phyloP scores from a whole-genome alignment of 805 yeast genomes.

The Candida glaebosa region DNA sequence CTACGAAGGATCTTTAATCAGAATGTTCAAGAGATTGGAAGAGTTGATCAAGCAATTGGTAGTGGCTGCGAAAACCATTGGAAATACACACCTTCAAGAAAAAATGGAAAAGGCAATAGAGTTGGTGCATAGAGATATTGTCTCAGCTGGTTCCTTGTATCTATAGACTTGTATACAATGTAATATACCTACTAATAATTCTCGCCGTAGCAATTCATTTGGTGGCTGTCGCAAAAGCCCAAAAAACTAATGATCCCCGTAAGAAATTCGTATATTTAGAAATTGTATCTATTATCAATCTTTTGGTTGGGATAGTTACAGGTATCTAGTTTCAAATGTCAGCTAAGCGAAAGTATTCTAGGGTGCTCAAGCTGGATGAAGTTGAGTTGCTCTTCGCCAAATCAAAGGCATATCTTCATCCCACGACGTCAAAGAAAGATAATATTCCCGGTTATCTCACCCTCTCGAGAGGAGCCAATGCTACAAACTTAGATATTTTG shows the following conservation, averaged over 20 bases:
- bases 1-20: constrained; percentile 92
- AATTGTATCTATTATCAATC: no score
- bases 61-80: constrained; percentile 91
- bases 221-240: background rate
- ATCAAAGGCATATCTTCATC: constrained; percentile 80
- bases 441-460: constrained; percentile 77
- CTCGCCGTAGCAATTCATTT: background rate
- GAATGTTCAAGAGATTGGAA: constrained; percentile 92
- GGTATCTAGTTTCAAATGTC: background rate
- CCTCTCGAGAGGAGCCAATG: constrained; percentile 51
- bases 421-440: constrained; percentile 67
- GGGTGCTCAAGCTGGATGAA: constrained; percentile 19
- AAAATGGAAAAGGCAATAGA: constrained; percentile 86
- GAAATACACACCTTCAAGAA: constrained; percentile 78
- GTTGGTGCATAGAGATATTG: constrained; percentile 91
- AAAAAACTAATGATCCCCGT: background rate
- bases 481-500: constrained; percentile 52
- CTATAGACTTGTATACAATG: constrained; percentile 25
- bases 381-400: constrained; percentile 52
- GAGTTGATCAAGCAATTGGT: constrained; percentile 89
- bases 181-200: no score
- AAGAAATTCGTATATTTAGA: background rate
- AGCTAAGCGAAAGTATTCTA: background rate
- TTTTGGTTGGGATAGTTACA: no score
- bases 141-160: constrained; percentile 93